Percentiles rank a stretch among this genome's conserved stretches.
These are phyloP conservation scores for Apiotrichum domesticum DNA, from an alignment of 1,284 basidiomycete species.

Conservation along the genomic window DNA sequence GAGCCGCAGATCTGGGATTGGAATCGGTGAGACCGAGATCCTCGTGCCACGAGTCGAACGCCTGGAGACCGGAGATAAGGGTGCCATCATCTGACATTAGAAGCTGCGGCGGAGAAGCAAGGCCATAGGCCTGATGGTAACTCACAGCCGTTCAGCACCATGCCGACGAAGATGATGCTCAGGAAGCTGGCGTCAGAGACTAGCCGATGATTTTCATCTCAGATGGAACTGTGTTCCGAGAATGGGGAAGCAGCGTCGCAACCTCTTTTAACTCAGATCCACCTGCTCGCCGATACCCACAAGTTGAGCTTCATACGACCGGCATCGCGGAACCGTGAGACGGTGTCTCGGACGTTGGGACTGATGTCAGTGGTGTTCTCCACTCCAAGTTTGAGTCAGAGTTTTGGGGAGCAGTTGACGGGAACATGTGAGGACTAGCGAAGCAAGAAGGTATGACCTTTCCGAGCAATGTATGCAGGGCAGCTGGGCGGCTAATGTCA, in stretches of 20 bases:
- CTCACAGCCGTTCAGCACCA: constrained; percentile 47
- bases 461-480: too few relatives aligned
- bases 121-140: not conserved
- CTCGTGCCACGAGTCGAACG: constrained; percentile 43
- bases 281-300: constrained; percentile 20
- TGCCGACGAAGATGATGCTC: constrained; percentile 47
- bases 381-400: too few relatives aligned
- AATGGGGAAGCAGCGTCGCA: too few relatives aligned
- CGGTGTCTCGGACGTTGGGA: constrained; percentile 40
- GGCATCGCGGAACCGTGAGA: constrained; percentile 43
- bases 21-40: constrained; percentile 30
- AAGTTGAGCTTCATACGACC: constrained; percentile 48
- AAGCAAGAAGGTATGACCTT: too few relatives aligned
- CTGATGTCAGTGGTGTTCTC: constrained; percentile 17
- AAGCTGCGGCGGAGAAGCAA: too few relatives aligned
- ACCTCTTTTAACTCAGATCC: not conserved
- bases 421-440: too few relatives aligned
- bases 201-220: too few relatives aligned
- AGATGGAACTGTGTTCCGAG: too few relatives aligned
- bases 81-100: constrained; percentile 42
- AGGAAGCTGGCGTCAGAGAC: constrained; percentile 34
- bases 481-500: too few relatives aligned
- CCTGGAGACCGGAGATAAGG: constrained; percentile 45
- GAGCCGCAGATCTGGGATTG: constrained; percentile 25
- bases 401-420: too few relatives aligned